Base-by-base conservation (phyloP, 768 basidiomycete genomes). In the Galerina sulciceps region DNA sequence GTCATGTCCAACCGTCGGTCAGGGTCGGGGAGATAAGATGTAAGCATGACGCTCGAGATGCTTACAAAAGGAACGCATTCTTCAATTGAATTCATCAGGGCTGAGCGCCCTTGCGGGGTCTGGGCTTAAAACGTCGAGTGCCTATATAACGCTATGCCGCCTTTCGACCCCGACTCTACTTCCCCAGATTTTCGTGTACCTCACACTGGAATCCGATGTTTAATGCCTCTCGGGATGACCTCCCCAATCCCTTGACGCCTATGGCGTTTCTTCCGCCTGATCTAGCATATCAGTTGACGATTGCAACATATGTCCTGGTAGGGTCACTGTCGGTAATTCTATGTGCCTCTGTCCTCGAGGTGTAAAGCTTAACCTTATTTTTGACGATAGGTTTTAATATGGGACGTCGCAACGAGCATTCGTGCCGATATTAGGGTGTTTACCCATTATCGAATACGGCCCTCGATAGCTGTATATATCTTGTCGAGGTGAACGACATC, bases 381-480 rank as follows among this genome's bases (percentile, higher is more conserved):
- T 51, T 5, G 2, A 8, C 20, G 37, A 22, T 18, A 51, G 49
- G 49, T 51, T 8, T 14, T 51, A 14, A 37, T 51, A 20, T 51
- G 49, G 49, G 49, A 40, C 15, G 38, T 51, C 15, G 20, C 40
- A 23, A 51, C 20, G 18, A 51, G 40, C 22, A 18, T 51, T 18
- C 18, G 43, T 1, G 54, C 52, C 8, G 69, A 73, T 38, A 69
- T 60, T 43, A 41, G 55, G 35, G 55, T 73, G 10, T 52, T 73
- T 2, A 56, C 59, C 44, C 45, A 56, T 36, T 51, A 57, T 40
- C 55, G 51, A 17, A 53, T 71, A 34, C 46, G 57, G 11, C n/a
- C 62, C 31, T 62, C 67, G 1, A 68, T 66, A 3, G 20, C 66
- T 18, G 65, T 61, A 3, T 73, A 74, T 47, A 59, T 67, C 18